A percentile compares a stretch with the other conserved stretches of the same genome.
phyloP scores from a whole-genome alignment of 371 early-diverging fungal species.

The Lichtheimia ornata region DNA sequence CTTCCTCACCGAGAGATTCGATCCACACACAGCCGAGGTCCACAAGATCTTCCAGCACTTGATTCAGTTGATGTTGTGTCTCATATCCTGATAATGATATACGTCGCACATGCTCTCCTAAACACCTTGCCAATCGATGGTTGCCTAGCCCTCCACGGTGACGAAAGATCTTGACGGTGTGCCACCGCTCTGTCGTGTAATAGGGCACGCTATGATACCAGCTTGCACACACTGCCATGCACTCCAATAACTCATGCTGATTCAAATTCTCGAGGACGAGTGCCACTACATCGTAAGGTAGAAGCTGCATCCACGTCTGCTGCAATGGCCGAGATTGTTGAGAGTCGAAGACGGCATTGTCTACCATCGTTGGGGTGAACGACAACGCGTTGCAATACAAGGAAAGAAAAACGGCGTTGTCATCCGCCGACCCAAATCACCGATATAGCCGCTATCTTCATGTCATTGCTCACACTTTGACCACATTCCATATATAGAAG shows the following conservation, averaged over 20 bases:
- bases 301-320: no score
- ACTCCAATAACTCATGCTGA: not conserved
- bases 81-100: not conserved
- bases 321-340: no score
- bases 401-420: no score
- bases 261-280: not conserved
- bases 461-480: no score
- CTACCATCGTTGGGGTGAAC: no score
- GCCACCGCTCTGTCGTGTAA: not conserved
- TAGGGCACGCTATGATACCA: not conserved
- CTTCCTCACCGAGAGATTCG: constrained; percentile 3
- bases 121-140: not conserved
- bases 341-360: no score
- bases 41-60: not conserved
- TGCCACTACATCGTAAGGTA: not conserved
- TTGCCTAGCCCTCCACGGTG: not conserved
- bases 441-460: no score
- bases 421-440: no score
- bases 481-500: no score
- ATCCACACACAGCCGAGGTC: not conserved
- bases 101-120: not conserved
- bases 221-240: not conserved
- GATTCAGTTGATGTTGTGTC: not conserved
- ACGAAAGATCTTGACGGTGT: not conserved
- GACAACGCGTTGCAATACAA: no score